Base-by-base conservation (phyloP, 108 stramenopile genomes). In the Fistulifera pelliculosa region DNA sequence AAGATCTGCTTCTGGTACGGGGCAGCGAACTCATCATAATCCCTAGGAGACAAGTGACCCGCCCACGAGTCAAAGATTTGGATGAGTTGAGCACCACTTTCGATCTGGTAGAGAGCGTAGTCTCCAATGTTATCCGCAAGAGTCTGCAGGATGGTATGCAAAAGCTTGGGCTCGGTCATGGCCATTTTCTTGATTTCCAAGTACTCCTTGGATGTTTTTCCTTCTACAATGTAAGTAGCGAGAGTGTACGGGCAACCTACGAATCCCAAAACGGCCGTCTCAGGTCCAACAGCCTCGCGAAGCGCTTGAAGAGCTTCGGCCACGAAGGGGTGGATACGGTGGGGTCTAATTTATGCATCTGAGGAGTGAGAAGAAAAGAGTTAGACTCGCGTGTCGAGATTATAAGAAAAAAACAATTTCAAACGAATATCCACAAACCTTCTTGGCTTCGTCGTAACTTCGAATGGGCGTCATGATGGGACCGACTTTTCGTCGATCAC, bases 1-100 rank as follows among this genome's bases (percentile, higher is more conserved):
- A 94, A 64, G 60, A 94, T 75, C 69, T 59, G 54, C 64, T 96
- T 84, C 58, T 95, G 96, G 76, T 99, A 98, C 1, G 98, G 96
- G 40, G 90, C 77, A 15, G 94, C 93, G 73, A 96, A 97, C 38
- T 81, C 77, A 59, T 94, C 84, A 68, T 96, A 99, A 70, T 94
- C 90, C 11, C 78, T 71, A 10, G 94, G 81, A 54, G 81, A 74
- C 56, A 99, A 78, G 53, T 97, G 95, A 54, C 96, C 96, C 17
- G 97, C 99, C 94, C 94, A 97, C 18, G 87, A 90, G 66, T 99
- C 99, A 63, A 99, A 99, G 31, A 99, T 94, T 73, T 99, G 97
- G 64, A 99, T 95, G 38, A 97, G 69, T 61, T 96, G 94, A 25
- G 97, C 98, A 28, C 98, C 98, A 61, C 84, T 84, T 35, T 95